Conservation (phyloP, 169 alveolate genomes). For the Eimeria maxima region DNA sequence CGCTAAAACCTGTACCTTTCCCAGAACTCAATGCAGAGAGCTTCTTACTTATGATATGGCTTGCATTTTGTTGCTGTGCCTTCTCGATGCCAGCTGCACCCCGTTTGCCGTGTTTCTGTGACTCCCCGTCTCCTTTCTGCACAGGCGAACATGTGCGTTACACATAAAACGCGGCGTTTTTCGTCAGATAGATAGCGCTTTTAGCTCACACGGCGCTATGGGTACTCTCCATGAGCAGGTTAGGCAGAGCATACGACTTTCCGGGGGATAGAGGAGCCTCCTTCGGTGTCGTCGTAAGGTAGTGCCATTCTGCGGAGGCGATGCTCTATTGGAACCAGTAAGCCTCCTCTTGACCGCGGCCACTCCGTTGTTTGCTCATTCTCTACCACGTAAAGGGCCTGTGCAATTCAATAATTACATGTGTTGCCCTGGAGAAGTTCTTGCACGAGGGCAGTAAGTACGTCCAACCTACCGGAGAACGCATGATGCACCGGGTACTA, state of each 20-base stretch:
- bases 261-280: not conserved
- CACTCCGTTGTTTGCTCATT: conserved; percentile 55
- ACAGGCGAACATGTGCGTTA: not conserved
- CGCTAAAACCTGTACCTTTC: not conserved
- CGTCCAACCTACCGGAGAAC: not conserved
- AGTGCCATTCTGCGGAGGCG: conserved; percentile 39
- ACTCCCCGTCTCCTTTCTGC: not conserved
- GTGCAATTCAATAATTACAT: not conserved
- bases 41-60: not conserved
- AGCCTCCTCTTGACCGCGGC: conserved; percentile 70
- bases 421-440: not conserved
- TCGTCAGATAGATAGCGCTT: not conserved
- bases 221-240: not conserved
- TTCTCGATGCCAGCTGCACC: not conserved
- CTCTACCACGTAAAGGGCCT: conserved; percentile 64
- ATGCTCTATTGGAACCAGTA: conserved; percentile 48
- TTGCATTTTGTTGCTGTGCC: not conserved
- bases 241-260: not conserved
- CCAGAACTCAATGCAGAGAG: not conserved
- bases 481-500: not conserved
- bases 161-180: not conserved
- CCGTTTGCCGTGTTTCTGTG: not conserved
- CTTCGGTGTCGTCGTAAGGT: not conserved
- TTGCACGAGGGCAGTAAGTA: not conserved
- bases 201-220: not conserved